Evolutionary conservation across 1,284 basidiomycete species (phyloP).

Genomic region (Mycena sp.): DNA sequence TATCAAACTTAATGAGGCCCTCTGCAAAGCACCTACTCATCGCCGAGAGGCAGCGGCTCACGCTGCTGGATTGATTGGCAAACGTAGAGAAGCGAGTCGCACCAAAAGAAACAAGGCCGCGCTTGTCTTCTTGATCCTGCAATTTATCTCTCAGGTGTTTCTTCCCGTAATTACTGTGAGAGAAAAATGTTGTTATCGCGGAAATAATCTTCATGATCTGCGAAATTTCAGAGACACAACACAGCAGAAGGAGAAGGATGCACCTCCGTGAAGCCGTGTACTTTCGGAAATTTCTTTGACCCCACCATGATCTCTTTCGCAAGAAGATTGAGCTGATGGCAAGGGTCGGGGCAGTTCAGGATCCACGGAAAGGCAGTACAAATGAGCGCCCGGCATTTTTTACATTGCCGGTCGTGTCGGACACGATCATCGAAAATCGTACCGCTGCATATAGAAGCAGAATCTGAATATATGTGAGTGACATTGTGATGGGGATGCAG

Average conservation of each 20-base stretch:
- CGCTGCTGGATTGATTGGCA: slow-evolving; percentile 18
- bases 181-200: slow-evolving; percentile 15
- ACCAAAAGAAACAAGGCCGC: slow-evolving; percentile 21
- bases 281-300: slow-evolving; percentile 25
- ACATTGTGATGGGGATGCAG: too few species aligned
- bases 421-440: too few species aligned
- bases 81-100: slow-evolving; percentile 24
- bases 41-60: slow-evolving; percentile 13
- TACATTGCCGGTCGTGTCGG: too few species aligned
- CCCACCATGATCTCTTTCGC: slow-evolving; percentile 28
- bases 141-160: slow-evolving; percentile 23
- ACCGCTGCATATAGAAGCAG: too few species aligned
- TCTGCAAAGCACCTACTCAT: slow-evolving; percentile 6
- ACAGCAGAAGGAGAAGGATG: neutral
- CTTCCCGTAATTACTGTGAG: slow-evolving; percentile 27
- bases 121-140: slow-evolving; percentile 10
- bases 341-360: too few species aligned
- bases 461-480: too few species aligned
- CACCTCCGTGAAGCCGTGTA: slow-evolving; percentile 15
- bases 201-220: slow-evolving; percentile 7
- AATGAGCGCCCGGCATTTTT: too few species aligned
- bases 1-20: slow-evolving; percentile 17
- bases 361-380: too few species aligned
- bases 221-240: neutral
- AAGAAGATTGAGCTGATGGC: too few species aligned